Evolutionary conservation across 352 stramenopile genomes (phyloP), one percentile per base, ranked within the genome.

Genomic region (Pythium dissimile): DNA sequence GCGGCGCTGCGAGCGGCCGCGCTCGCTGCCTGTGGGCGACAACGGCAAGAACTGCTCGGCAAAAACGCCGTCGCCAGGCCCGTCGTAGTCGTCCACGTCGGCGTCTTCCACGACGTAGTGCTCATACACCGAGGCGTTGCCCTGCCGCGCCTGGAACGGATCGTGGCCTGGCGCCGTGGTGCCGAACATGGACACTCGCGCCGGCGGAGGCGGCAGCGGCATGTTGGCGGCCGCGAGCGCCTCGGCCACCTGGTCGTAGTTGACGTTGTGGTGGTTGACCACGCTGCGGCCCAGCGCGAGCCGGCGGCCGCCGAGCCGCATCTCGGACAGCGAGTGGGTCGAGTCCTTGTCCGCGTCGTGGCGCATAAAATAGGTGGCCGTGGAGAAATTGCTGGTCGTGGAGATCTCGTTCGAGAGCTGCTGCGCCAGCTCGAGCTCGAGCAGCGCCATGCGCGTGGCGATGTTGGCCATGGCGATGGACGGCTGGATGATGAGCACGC

Each of bases 181-280:
- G 55, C 78, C 78, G 38, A 85, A 86, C 75, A 88, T 86, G 16
- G 73, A 80, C 58, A 88, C 78, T 59, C 78, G 78, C 46, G 69
- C 70, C n/a, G 78, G 78, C 2, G 78, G 55, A 15, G 62, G 55
- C 3, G 54, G 62, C 41, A 58, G 38, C 34, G 62, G 62, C 49
- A 65, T 28, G 45, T 69, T 64, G 27, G 42, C 48, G 16, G 42
- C 49, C 2, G 50, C 50, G 28, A 69, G 55, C 21, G 62, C 62
- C 34, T 69, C 54, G 48, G 62, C 62, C 24, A 69, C 50, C 35
- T 61, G 45, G 54, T 69, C 62, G 62, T 69, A 69, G 45, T 69
- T 67, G 34, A 86, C 76, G 20, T 75, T 84, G 62, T 86, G 76
- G 55, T 89, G 74, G 55, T 84, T 89, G 0, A 87, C 71, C 10